Base-by-base conservation (phyloP, 345 rosid genomes). In the Populus tremula region DNA sequence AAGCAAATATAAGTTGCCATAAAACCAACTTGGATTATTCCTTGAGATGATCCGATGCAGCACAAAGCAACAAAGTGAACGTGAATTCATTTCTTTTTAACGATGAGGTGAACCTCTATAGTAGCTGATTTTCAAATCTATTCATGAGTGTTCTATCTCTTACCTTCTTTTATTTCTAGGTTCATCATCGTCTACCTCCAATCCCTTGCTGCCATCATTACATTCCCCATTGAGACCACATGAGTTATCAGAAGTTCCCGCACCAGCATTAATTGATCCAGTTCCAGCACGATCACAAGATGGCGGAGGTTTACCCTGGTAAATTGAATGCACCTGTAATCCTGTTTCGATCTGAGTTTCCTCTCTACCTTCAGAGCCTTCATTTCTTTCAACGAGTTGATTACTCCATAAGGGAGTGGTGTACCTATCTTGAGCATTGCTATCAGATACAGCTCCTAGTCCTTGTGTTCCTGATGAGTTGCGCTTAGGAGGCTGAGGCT, bases 161-260 rank as follows among this genome's bases (percentile, higher is more conserved):
- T 83, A 94, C 99, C 93, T 94, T 90, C 86, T 87, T 85, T 92
- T 96, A 70, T 82, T 88, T 87, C 79, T 86, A 38, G 85, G 91
- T 71, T 89, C 93, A 27, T 88, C 92, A 41, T 87, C 85, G 79
- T 87, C 97, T 80, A 72, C 87, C 41, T 88, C 91, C 76, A 87
- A 2, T 50, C 80, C 88, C 76, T 77, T 87, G 84, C 87, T 89
- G 33, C 83, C 92, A 71, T 87, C 94, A 47, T 91, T 95, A 76
- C 88, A 86, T 43, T 92, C 94, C 49, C 88, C 89, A 27, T 93
- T 86, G 35, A 82, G 78, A 41, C 94, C 91, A 71, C 88, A 83
- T 2, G 98, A 91, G 82, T 79, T 86, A 18, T 92, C 97, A 1
- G 90, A 87, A 70, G 87, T 79, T 64, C 77, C 88, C 21, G 72